These are phyloP conservation scores for Termitomyces bulborhizus DNA, from an alignment of 768 basidiomycete genomes.

Conservation along the genomic window DNA sequence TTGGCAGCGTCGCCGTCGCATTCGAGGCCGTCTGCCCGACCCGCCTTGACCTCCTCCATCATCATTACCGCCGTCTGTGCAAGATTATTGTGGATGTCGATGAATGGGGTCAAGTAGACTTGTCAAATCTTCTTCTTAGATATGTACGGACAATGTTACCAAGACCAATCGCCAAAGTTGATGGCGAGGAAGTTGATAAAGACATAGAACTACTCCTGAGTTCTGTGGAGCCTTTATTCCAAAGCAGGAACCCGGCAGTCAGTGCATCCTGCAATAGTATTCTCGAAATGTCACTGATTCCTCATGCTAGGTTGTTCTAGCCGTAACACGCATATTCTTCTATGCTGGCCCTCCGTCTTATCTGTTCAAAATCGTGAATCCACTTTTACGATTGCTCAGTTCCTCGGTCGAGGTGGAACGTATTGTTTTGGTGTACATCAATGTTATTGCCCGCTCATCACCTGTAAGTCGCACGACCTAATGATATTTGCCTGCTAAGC, in stretches of 20 bases:
- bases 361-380: slow-evolving; percentile 53
- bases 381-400: slow-evolving; percentile 69
- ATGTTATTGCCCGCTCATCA: slow-evolving; percentile 52
- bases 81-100: slow-evolving; percentile 84
- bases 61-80: slow-evolving; percentile 82
- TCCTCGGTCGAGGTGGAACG: slow-evolving; percentile 68
- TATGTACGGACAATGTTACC: slow-evolving; percentile 85
- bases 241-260: slow-evolving; percentile 85
- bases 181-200: slow-evolving; percentile 57
- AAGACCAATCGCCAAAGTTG: slow-evolving; percentile 38
- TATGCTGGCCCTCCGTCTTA: slow-evolving; percentile 60
- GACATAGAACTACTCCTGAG: slow-evolving; percentile 74
- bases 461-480: slow-evolving; percentile 45
- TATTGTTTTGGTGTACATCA: slow-evolving; percentile 66
- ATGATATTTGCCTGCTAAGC: background rate
- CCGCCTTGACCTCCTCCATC: slow-evolving; percentile 81
- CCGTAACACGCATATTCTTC: slow-evolving; percentile 67
- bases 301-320: slow-evolving; percentile 66
- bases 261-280: slow-evolving; percentile 16
- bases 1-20: slow-evolving; percentile 82
- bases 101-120: slow-evolving; percentile 91
- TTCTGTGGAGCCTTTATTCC: slow-evolving; percentile 71
- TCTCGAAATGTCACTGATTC: background rate
- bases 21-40: slow-evolving; percentile 87
- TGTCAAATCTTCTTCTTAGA: slow-evolving; percentile 70